Conservation (phyloP, 768 basidiomycete genomes). For the Panus rudis region DNA sequence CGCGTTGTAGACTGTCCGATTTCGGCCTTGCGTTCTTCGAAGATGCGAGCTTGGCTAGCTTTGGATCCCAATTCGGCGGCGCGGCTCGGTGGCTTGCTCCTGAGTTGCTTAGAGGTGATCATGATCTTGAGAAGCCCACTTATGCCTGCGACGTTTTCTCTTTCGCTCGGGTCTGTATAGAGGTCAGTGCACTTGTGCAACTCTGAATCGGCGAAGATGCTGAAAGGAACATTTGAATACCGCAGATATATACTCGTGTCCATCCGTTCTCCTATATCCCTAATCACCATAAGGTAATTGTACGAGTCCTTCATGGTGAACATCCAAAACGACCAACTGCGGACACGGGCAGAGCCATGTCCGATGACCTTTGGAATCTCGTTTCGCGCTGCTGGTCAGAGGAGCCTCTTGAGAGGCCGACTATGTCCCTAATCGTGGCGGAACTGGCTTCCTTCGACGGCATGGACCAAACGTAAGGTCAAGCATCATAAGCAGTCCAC, state of each 20-base stretch:
- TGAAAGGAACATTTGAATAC: no score
- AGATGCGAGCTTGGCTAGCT: slow-evolving; percentile 2
- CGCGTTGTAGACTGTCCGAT: background rate
- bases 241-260: background rate
- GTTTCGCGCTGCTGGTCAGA: background rate
- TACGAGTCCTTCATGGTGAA: background rate
- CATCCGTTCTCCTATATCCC: background rate
- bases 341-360: no score
- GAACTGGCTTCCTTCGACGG: background rate
- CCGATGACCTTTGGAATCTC: slow-evolving; percentile 1
- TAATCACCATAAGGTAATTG: background rate
- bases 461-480: no score
- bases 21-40: slow-evolving; percentile 6
- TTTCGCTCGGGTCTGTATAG: slow-evolving; percentile 7
- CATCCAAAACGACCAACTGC: background rate
- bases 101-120: slow-evolving; percentile 2
- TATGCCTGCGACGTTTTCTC: slow-evolving; percentile 4
- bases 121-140: slow-evolving; percentile 1
- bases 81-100: slow-evolving; percentile 6
- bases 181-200: no score
- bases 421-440: background rate
- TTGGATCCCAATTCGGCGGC: background rate
- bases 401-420: background rate
- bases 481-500: no score
- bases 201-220: no score